These are phyloP conservation scores for Moniliella sp. DNA, from an alignment of 1,284 basidiomycete species.

Conservation along the genomic window DNA sequence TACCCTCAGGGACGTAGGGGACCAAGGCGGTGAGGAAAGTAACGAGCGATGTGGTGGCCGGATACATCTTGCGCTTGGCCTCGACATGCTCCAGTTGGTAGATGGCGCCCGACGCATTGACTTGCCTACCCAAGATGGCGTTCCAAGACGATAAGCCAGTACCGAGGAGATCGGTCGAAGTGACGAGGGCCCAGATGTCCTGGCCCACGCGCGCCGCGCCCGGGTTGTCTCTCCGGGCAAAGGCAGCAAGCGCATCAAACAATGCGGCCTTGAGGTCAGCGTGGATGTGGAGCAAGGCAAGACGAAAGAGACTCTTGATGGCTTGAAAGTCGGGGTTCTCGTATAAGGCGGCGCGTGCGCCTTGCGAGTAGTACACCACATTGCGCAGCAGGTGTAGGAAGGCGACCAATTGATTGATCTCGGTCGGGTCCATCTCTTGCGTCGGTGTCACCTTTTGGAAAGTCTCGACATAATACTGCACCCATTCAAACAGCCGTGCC, in stretches of 20 bases:
- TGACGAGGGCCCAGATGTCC: slow-evolving; percentile 60
- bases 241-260: slow-evolving; percentile 61
- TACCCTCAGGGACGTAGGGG: neutral
- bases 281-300: slow-evolving; percentile 37
- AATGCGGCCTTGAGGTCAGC: slow-evolving; percentile 76
- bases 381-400: slow-evolving; percentile 61
- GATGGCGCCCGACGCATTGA: slow-evolving; percentile 18
- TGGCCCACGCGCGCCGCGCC: slow-evolving; percentile 55
- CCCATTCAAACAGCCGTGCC: slow-evolving; percentile 29
- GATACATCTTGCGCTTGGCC: slow-evolving; percentile 53
- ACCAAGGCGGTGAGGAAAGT: slow-evolving; percentile 54
- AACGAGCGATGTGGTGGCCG: slow-evolving; percentile 67
- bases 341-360: slow-evolving; percentile 57
- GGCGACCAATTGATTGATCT: slow-evolving; percentile 54
- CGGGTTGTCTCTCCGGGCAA: slow-evolving; percentile 45
- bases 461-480: slow-evolving; percentile 26
- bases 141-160: slow-evolving; percentile 7
- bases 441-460: slow-evolving; percentile 2
- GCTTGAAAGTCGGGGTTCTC: slow-evolving; percentile 50
- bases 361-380: slow-evolving; percentile 55
- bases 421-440: slow-evolving; percentile 42
- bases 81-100: slow-evolving; percentile 66
- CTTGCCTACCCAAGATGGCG: slow-evolving; percentile 2
- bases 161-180: slow-evolving; percentile 49
- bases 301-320: slow-evolving; percentile 48